phyloP scores from a whole-genome alignment of 2,329 filamentous ascomycete genomes.

The Macrophomina tecta region DNA sequence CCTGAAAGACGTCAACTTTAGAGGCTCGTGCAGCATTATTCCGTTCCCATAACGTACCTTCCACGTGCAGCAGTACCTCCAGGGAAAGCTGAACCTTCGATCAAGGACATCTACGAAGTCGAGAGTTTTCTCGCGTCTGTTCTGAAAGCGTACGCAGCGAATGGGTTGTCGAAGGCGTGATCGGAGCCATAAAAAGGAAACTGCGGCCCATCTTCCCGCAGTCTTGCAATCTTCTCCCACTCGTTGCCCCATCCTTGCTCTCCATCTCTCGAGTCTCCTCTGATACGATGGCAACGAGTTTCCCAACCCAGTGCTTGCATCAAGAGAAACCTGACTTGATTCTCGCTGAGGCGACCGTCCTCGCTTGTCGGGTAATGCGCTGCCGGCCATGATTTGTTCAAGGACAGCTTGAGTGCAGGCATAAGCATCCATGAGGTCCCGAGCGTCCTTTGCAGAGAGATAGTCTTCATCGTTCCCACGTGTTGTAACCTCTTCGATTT shows the following conservation, averaged over 20 bases:
- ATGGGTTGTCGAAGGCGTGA: not conserved
- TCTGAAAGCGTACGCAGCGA: not conserved
- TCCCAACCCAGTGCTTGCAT: not conserved
- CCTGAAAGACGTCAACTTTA: constrained; percentile 37
- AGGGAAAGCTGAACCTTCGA: constrained; percentile 91
- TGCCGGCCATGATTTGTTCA: not conserved
- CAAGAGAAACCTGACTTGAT: not conserved
- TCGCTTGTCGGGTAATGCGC: no score
- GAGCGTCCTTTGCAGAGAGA: not conserved
- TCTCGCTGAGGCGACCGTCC: not conserved
- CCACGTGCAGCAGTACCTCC: constrained; percentile 83
- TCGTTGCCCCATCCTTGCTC: not conserved
- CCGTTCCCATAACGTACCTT: constrained; percentile 61
- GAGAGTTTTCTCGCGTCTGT: constrained; percentile 69
- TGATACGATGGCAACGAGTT: not conserved
- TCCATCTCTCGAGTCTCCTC: not conserved
- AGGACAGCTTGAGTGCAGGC: not conserved
- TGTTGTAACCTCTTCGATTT: not conserved
- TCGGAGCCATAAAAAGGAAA: not conserved
- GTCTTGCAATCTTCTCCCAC: not conserved
- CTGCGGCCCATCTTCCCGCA: not conserved
- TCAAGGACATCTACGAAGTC: constrained; percentile 91
- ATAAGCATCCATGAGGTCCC: not conserved
- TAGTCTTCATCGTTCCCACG: not conserved
- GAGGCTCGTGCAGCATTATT: not conserved